Percentiles rank a stretch among this genome's conserved stretches.
Conservation (phyloP, 83 land plant genomes). For the Diphasiastrum complanatum region DNA sequence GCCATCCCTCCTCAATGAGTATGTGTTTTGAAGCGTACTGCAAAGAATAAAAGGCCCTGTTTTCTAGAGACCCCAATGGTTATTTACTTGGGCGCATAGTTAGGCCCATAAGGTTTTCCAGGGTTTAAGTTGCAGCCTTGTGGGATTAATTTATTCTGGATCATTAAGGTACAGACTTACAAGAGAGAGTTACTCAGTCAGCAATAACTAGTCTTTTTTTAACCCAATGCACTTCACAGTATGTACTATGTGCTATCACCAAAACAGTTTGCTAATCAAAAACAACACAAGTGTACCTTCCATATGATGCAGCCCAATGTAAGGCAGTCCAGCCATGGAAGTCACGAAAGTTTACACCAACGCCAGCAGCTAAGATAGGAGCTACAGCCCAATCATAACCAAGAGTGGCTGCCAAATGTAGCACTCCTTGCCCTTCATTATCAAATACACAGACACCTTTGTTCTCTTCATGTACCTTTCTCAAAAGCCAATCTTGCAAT, state of each 20-base stretch:
- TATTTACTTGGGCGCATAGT: no score
- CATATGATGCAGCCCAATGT: constrained; percentile 78
- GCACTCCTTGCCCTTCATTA: constrained; percentile 56
- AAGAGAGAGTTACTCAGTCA: no score
- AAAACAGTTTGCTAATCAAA: neutral
- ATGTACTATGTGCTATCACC: neutral
- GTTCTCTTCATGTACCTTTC: constrained; percentile 38
- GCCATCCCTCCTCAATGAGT: no score
- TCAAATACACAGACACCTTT: constrained; percentile 45
- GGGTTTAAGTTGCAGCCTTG: no score
- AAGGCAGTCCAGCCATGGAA: constrained; percentile 59
- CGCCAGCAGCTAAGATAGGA: constrained; percentile 53
- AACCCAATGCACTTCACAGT: no score
- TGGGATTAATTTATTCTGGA: no score
- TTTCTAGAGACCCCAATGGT: no score
- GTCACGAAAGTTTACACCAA: constrained; percentile 57
- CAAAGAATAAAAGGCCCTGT: no score
- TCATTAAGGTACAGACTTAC: no score
- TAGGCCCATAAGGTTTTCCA: no score
- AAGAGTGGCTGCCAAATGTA: constrained; percentile 70
- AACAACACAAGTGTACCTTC: constrained; percentile 40
- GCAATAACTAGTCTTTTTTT: no score
- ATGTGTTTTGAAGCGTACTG: no score
- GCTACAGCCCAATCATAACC: constrained; percentile 74
- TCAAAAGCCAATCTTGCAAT: constrained; percentile 44